These are phyloP conservation scores for Rostrohypoxylon terebratum DNA, from an alignment of 495 filamentous ascomycete species.

Conservation along the genomic window DNA sequence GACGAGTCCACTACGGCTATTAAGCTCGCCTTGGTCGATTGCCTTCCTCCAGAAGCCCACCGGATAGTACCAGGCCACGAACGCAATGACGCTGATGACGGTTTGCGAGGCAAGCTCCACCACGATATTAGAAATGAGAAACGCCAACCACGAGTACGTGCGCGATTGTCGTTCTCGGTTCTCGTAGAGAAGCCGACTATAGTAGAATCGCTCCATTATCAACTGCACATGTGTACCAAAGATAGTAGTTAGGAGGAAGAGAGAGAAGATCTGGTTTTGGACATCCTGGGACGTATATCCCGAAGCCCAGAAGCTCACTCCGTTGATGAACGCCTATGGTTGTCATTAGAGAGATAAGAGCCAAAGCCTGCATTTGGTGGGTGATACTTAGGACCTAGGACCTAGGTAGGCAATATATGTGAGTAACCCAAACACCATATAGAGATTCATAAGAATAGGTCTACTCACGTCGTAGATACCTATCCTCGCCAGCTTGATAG, in stretches of 20 bases:
- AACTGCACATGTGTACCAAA: slow-evolving; percentile 65
- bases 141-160: slow-evolving; percentile 73
- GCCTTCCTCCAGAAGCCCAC: slow-evolving; percentile 54
- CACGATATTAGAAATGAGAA: slow-evolving; percentile 70
- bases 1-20: slow-evolving; percentile 63
- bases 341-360: neutral
- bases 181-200: slow-evolving; percentile 52
- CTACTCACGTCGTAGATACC: slow-evolving; percentile 67
- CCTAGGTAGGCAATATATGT: slow-evolving; percentile 43
- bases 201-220: slow-evolving; percentile 67
- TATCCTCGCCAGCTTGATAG: slow-evolving; percentile 78
- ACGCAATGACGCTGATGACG: slow-evolving; percentile 66
- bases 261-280: slow-evolving; percentile 69
- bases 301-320: slow-evolving; percentile 74
- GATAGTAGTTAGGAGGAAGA: slow-evolving; percentile 67
- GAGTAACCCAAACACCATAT: slow-evolving; percentile 75
- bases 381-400: neutral
- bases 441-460: slow-evolving; percentile 36
- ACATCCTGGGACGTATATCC: slow-evolving; percentile 46
- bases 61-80: slow-evolving; percentile 70
- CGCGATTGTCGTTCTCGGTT: slow-evolving; percentile 69
- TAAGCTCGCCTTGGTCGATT: neutral
- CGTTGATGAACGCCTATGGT: slow-evolving; percentile 36
- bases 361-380: slow-evolving; percentile 48
- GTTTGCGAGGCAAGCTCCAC: slow-evolving; percentile 74